phyloP scores from a whole-genome alignment of 768 basidiomycete species.

The Tremella yokohamensis region DNA sequence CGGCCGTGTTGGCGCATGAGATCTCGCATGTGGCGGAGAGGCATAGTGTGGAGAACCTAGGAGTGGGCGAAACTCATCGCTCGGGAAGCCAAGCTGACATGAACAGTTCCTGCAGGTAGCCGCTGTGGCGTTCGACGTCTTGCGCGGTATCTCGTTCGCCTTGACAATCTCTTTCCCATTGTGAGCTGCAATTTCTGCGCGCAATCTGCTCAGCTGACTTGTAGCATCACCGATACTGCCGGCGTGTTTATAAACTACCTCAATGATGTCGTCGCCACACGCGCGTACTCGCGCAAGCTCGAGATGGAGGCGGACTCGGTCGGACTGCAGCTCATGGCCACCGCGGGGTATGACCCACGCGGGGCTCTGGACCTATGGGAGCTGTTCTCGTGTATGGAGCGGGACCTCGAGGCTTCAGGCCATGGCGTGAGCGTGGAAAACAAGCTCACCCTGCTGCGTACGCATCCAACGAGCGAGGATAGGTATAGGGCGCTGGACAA shows the following conservation, averaged over 20 bases:
- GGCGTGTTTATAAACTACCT: constrained; percentile 52
- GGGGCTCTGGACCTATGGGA: constrained; percentile 54
- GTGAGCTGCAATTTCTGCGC: constrained; percentile 32
- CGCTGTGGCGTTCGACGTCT: constrained; percentile 54
- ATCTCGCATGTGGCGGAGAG: constrained; percentile 53
- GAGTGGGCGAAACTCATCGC: constrained; percentile 26
- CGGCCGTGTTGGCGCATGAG: constrained; percentile 54
- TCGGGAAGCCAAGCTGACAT: constrained; percentile 7
- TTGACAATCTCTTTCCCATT: constrained; percentile 55
- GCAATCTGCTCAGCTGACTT: constrained; percentile 1
- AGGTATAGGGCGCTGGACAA: constrained; percentile 43
- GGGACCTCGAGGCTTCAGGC: constrained; percentile 48
- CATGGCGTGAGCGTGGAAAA: constrained; percentile 46
- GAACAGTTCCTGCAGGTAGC: constrained; percentile 53
- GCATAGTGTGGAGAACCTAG: constrained; percentile 55
- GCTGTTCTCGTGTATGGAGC: constrained; percentile 53
- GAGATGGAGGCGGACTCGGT: constrained; percentile 55
- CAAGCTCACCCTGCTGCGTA: constrained; percentile 51
- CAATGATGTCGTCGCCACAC: constrained; percentile 52
- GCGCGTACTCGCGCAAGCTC: constrained; percentile 54
- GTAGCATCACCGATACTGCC: constrained; percentile 52
- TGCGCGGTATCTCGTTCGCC: constrained; percentile 54
- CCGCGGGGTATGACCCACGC: constrained; percentile 54
- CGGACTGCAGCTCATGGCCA: constrained; percentile 55
- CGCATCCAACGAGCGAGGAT: constrained; percentile 54